Evolutionary conservation across 169 alveolate genomes (phyloP), one percentile per base, ranked within the genome.

Genomic region (Plasmodium billcollinsi): DNA sequence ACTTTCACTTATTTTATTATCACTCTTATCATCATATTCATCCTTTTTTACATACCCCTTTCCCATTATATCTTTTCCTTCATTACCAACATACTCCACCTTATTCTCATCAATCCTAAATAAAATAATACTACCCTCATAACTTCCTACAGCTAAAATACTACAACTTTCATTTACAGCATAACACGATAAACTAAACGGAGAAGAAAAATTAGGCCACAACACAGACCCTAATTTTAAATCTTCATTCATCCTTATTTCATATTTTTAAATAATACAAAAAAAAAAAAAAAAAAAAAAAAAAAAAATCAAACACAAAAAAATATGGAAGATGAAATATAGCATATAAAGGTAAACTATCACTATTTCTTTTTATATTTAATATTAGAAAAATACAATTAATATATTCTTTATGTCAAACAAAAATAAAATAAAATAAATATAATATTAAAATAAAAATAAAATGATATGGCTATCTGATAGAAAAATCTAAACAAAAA

Each of bases 181-280:
- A 66, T 86, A 86, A 20, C 92, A 86, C 15, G 92, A 70, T 15
- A 71, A 71, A 56, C 76, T 86, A 59, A 86, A 86, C 3, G 92
- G 92, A 11, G 92, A 86, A 15, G 70, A 29, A 65, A 86, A 86
- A 66, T 86, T 86, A 49, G 92, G 92, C 92, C 92, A 86, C 26
- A 86, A 14, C n/a, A 86, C 73, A 15, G 92, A 86, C 73, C 92
- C 92, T 62, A 86, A 73, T 52, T 86, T 86, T 86, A 86, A 86
- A 62, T 86, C 92, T 66, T 86, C 92, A 33, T 71, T 72, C 92
- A 86, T 86, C 39, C 50, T 86, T 80, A 67, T 56, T 66, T 86
- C 92, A 86, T 86, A 72, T 49, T 86, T 71, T 52, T 39, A 50
- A 33, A 67, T 29, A 67, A 26, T 43, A 49, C 67, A 78, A 18